Percentiles rank a stretch among this genome's conserved stretches.
Evolutionary conservation across 75 land plant genomes (phyloP).

Genomic region (Chamaecyparis obtusa): DNA sequence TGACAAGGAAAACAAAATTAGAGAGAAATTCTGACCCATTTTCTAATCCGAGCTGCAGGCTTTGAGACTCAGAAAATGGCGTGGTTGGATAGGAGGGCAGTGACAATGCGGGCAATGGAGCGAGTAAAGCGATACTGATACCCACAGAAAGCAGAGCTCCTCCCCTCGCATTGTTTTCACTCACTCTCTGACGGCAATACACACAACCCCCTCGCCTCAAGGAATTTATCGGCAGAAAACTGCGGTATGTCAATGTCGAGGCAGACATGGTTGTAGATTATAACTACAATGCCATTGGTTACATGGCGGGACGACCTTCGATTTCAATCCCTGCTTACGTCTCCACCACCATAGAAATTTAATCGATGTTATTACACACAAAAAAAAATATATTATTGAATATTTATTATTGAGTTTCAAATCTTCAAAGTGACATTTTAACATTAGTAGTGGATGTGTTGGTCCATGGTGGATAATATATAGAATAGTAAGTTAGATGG

Average conservation of each 20-base stretch:
- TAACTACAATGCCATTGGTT: not conserved
- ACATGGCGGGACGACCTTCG: not conserved
- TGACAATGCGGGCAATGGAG: conserved; percentile 22
- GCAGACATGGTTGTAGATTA: not conserved
- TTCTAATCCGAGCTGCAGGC: conserved; percentile 51
- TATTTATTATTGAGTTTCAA: too few species aligned
- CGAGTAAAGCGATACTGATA: conserved; percentile 33
- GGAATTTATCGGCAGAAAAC: not conserved
- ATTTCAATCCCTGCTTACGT: not conserved
- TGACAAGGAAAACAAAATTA: not conserved
- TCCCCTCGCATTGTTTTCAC: not conserved
- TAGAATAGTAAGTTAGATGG: too few species aligned
- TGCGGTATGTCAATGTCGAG: not conserved
- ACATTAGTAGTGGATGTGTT: too few species aligned
- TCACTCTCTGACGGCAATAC: not conserved
- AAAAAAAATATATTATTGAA: too few species aligned
- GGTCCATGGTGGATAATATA: too few species aligned
- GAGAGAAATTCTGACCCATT: conserved; percentile 46
- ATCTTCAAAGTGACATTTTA: too few species aligned
- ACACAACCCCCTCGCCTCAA: not conserved
- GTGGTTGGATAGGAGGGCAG: conserved; percentile 36
- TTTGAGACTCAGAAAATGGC: conserved; percentile 64
- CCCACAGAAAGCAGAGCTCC: not conserved
- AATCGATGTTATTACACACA: not conserved
- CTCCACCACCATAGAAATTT: not conserved